phyloP scores from a whole-genome alignment of 2,329 filamentous ascomycete species.

The Monilinia vaccinii-corymbosi region DNA sequence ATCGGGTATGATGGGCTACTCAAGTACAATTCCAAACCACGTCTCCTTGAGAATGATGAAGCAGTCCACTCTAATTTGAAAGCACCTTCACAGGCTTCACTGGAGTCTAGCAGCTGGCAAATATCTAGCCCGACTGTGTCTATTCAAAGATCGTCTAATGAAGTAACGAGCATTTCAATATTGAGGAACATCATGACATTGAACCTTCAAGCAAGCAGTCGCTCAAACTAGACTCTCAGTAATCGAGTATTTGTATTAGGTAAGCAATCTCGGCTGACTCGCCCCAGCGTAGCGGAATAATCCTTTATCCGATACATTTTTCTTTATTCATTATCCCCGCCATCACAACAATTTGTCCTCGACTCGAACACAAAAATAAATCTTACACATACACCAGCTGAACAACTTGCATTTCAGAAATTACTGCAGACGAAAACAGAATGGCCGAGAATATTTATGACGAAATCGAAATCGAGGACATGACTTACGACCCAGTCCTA shows the following conservation, averaged over 20 bases:
- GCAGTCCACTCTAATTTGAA: neutral
- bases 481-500: slow-evolving; percentile 75
- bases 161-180: neutral
- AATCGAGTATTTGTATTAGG: neutral
- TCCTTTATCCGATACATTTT: neutral
- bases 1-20: no score
- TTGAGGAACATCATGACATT: neutral
- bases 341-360: neutral
- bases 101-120: neutral
- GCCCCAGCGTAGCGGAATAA: neutral
- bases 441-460: slow-evolving; percentile 66
- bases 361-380: neutral
- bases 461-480: slow-evolving; percentile 97
- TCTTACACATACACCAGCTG: neutral
- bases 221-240: neutral
- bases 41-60: no score
- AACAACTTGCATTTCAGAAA: neutral
- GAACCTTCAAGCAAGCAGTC: neutral
- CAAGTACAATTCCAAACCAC: neutral
- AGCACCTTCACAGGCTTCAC: neutral
- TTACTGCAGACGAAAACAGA: neutral
- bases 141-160: neutral
- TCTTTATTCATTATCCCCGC: neutral
- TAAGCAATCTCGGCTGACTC: neutral
- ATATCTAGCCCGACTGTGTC: neutral